Evolutionary conservation across 139 green algal genomes (phyloP).

Genomic region (Chlorella sp.): DNA sequence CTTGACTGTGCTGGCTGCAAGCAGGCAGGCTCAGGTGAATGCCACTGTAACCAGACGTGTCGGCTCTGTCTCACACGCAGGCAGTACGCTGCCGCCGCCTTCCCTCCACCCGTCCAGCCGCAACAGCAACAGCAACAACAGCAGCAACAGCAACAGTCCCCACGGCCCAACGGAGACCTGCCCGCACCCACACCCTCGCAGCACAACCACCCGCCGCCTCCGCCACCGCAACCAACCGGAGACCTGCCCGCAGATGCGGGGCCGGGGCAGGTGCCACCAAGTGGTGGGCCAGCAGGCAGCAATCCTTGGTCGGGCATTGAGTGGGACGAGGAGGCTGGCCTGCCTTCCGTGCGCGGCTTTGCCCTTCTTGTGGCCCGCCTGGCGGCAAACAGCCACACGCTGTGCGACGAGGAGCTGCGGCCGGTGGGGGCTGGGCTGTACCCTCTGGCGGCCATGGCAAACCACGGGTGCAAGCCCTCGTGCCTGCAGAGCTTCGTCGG

Average conservation of each 20-base stretch:
- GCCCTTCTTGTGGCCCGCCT: conserved; percentile 59
- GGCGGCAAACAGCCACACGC: conserved; percentile 66
- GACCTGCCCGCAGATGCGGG: conserved; percentile 6
- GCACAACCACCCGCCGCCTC: not conserved
- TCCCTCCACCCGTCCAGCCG: too few species aligned
- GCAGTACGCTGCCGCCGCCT: too few species aligned
- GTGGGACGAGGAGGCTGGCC: not conserved
- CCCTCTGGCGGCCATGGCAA: conserved; percentile 57
- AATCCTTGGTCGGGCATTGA: too few species aligned
- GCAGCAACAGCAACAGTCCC: too few species aligned
- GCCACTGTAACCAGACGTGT: too few species aligned
- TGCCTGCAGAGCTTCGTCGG: conserved; percentile 56
- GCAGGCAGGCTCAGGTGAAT: too few species aligned
- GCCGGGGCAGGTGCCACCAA: conserved; percentile 14
- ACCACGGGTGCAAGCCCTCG: conserved; percentile 68
- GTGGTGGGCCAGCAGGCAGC: not conserved
- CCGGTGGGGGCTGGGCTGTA: conserved; percentile 56
- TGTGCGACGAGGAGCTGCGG: conserved; percentile 66
- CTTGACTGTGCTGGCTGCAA: too few species aligned
- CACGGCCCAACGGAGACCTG: not conserved
- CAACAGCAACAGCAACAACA: too few species aligned
- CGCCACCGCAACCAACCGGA: not conserved
- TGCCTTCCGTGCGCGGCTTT: conserved; percentile 23
- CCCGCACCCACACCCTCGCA: not conserved
- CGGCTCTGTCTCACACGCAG: too few species aligned